Evolutionary conservation across 2,329 filamentous ascomycete species (phyloP).

Genomic region (Xylaria sp.): DNA sequence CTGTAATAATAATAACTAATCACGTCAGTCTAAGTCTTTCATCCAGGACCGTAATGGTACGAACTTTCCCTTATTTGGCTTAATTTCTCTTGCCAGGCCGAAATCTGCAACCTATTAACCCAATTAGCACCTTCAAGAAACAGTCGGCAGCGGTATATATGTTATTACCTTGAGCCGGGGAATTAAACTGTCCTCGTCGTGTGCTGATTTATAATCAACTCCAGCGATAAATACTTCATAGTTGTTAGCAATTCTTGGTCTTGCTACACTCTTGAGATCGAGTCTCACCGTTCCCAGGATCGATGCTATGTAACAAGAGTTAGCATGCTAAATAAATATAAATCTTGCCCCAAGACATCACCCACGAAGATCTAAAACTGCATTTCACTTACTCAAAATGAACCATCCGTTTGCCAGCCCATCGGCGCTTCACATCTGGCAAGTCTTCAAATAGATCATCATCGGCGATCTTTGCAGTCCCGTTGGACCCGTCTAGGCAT

Average conservation of each 20-base stretch:
- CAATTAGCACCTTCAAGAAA: background rate
- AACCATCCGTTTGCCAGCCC: slow-evolving; percentile 19
- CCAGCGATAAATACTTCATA: slow-evolving; percentile 21
- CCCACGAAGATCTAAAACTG: background rate
- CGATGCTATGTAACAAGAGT: slow-evolving; percentile 11
- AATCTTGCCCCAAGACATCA: background rate
- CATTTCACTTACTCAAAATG: slow-evolving; percentile 23
- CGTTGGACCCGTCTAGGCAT: background rate
- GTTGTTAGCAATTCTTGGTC: background rate
- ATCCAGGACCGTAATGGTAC: background rate
- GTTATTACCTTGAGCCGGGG: slow-evolving; percentile 26
- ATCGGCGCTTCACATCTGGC: slow-evolving; percentile 12
- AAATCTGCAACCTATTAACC: slow-evolving; percentile 26
- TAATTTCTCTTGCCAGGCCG: slow-evolving; percentile 13
- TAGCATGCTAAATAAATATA: background rate
- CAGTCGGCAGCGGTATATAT: background rate
- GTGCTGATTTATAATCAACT: slow-evolving; percentile 11
- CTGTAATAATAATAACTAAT: slow-evolving; percentile 16
- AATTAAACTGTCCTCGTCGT: slow-evolving; percentile 24
- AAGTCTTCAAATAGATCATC: slow-evolving; percentile 26
- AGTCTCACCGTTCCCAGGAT: slow-evolving; percentile 25
- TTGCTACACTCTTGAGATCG: background rate
- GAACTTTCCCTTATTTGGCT: slow-evolving; percentile 26
- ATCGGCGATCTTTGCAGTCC: slow-evolving; percentile 13
- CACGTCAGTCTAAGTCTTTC: background rate